Evolutionary conservation across 768 basidiomycete species (phyloP), one percentile per base, ranked within the genome.

Genomic region (Agrocybe praecox): DNA sequence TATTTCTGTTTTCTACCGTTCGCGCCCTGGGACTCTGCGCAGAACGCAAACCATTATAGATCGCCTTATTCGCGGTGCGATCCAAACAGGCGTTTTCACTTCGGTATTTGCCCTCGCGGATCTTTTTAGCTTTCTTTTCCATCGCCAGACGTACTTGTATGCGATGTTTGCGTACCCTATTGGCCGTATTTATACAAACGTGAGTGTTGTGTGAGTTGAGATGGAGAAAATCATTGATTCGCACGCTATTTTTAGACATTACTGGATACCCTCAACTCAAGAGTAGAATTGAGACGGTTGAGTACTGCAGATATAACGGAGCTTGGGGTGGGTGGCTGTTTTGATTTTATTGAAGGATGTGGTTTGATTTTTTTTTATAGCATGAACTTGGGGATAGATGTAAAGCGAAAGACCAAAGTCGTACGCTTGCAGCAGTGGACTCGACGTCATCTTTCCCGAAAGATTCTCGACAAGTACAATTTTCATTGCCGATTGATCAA

Each of bases 11-110:
- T 71, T 81, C 45, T 56, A 65, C 53, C 76, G 74, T 47, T 76
- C 76, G 12, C 72, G 77, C 50, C 83, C 83, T 8, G 83, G 84
- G 17, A n/a, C n/a, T n/a, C 80, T 82, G 68, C 72, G 68, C 14
- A 77, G 69, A 59, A 85, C 79, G 9, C 81, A 86, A 56, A 78
- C 72, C 0, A 70, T 83, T 51, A 77, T 83, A 57, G 80, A 82
- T 53, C 77, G 80, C 36, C 71, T 84, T 2, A 83, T 84, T 61
- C 80, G 80, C 49, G 81, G 81, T 33, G 81, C 82, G 2, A 67
- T 84, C 36, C 81, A 83, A 57, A 84, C 83, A 5, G 82, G 83
- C 46, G 61, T 81, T 10, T 83, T 84, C 56, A 79, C 77, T n/a
- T 77, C 79, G 0, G 63, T 81, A 2, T 81, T 85, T 46, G 80